Evolutionary conservation across 257 asterid genomes (phyloP).

Genomic region (Jacaranda copaia): DNA sequence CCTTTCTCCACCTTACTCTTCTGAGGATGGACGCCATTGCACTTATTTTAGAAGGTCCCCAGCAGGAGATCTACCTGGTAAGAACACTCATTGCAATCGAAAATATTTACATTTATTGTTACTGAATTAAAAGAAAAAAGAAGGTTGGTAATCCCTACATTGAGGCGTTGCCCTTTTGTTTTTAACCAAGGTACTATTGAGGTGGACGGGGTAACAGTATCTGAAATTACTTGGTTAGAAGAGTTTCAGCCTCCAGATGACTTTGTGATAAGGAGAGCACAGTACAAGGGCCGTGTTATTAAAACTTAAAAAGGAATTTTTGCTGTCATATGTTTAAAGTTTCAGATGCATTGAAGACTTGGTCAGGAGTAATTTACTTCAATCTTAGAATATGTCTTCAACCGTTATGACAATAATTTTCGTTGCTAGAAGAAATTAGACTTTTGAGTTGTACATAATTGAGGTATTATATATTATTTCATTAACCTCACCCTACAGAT

Average conservation of each 20-base stretch:
- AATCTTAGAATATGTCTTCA: slow-evolving; percentile 47
- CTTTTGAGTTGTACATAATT: slow-evolving; percentile 73
- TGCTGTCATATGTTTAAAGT: slow-evolving; percentile 41
- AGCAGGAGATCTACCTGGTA: slow-evolving; percentile 82
- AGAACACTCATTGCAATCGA: slow-evolving; percentile 4
- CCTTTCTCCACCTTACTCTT: slow-evolving; percentile 94
- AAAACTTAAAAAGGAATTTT: slow-evolving; percentile 60
- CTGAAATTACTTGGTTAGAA: slow-evolving; percentile 90
- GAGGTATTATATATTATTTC: slow-evolving; percentile 52
- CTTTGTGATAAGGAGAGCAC: slow-evolving; percentile 89
- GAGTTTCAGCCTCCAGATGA: slow-evolving; percentile 91
- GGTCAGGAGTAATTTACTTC: slow-evolving; percentile 38
- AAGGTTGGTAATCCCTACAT: neutral
- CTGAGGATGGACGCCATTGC: slow-evolving; percentile 95
- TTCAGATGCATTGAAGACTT: slow-evolving; percentile 47
- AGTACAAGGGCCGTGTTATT: slow-evolving; percentile 85
- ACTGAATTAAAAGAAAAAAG: neutral
- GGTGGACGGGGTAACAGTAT: slow-evolving; percentile 70
- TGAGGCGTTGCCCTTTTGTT: neutral
- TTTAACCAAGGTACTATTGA: slow-evolving; percentile 63
- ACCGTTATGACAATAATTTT: slow-evolving; percentile 47
- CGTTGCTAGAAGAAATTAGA: slow-evolving; percentile 50
- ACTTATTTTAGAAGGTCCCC: slow-evolving; percentile 80
- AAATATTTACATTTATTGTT: slow-evolving; percentile 6
- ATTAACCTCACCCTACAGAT: slow-evolving; percentile 44